phyloP scores from a whole-genome alignment of 345 rosid genomes.

The Linum trigynum region DNA sequence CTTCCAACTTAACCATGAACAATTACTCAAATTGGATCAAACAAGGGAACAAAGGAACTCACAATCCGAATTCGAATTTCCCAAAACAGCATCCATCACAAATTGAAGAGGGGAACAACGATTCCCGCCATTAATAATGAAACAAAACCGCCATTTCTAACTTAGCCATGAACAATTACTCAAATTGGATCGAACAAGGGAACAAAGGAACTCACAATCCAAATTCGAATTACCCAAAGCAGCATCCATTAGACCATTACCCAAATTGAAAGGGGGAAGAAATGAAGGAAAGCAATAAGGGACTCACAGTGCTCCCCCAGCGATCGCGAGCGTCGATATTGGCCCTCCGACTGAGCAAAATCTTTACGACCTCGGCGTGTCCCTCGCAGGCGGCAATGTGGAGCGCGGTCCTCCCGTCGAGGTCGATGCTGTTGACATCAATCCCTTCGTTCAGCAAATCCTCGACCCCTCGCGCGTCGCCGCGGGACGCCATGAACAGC shows the following conservation, averaged over 20 bases:
- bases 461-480: slow-evolving; percentile 61
- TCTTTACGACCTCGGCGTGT: slow-evolving; percentile 58
- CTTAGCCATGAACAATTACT: too few species aligned
- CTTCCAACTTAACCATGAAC: too few species aligned
- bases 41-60: not conserved
- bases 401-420: slow-evolving; percentile 91
- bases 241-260: too few species aligned
- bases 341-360: slow-evolving; percentile 55
- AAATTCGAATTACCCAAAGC: not conserved
- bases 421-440: slow-evolving; percentile 86
- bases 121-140: too few species aligned
- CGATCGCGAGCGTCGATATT: slow-evolving; percentile 97
- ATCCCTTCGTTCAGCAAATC: slow-evolving; percentile 64
- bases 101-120: too few species aligned
- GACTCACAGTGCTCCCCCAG: slow-evolving; percentile 95
- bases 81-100: too few species aligned
- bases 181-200: not conserved
- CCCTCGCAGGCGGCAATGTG: slow-evolving; percentile 96
- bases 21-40: not conserved
- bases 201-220: not conserved
- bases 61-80: not conserved
- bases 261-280: not conserved
- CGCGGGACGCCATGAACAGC: slow-evolving; percentile 74
- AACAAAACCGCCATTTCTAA: too few species aligned
- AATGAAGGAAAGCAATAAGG: not conserved